phyloP scores from a whole-genome alignment of 192 early-diverging fungal genomes.

The Coemansia sp. region DNA sequence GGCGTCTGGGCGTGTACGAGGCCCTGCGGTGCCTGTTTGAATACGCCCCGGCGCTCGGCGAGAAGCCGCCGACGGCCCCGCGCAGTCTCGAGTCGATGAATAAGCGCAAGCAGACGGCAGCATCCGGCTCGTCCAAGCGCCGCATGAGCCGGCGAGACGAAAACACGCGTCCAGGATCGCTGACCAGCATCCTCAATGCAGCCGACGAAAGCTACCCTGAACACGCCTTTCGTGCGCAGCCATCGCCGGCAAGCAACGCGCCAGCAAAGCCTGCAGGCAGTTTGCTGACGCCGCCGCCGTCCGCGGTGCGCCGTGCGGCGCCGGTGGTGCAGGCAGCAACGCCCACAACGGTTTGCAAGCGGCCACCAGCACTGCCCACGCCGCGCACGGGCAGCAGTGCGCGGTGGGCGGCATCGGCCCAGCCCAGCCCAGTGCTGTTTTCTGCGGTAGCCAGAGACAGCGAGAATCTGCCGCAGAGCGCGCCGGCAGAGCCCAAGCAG shows the following conservation, averaged over 20 bases:
- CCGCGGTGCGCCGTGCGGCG: constrained; percentile 8
- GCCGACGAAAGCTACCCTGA: constrained; percentile 1
- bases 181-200: constrained; percentile 24
- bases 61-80: constrained; percentile 49
- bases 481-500: constrained; percentile 6
- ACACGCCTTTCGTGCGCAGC: not conserved
- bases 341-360: constrained; percentile 4
- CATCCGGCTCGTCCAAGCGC: constrained; percentile 10
- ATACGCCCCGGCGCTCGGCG: constrained; percentile 40
- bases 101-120: constrained; percentile 35
- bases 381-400: no score
- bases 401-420: not conserved
- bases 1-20: constrained; percentile 37
- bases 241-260: not conserved
- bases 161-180: constrained; percentile 18
- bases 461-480: constrained; percentile 6
- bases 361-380: constrained; percentile 3
- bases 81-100: constrained; percentile 50
- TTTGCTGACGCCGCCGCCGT: constrained; percentile 40
- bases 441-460: not conserved
- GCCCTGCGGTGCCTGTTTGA: constrained; percentile 39
- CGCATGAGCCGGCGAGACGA: constrained; percentile 9
- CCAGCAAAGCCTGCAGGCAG: not conserved
- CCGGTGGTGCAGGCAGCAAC: constrained; percentile 6
- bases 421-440: not conserved